Percentiles rank a stretch among this genome's conserved stretches.
These are phyloP conservation scores for Hypoxylon perforatum DNA, from an alignment of 495 filamentous ascomycete species.

Conservation along the genomic window DNA sequence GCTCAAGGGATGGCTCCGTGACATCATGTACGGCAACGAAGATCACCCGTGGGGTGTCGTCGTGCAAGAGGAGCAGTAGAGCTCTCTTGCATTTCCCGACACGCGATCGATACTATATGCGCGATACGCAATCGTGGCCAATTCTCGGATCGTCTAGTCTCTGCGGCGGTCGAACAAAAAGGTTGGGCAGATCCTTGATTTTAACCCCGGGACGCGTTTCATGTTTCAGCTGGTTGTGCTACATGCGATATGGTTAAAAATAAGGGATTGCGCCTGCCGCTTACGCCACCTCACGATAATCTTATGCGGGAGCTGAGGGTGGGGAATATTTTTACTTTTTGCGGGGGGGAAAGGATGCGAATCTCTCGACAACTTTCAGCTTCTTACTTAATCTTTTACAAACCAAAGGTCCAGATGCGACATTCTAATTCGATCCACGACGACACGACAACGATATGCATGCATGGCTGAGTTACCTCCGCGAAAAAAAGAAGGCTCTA, in stretches of 20 bases:
- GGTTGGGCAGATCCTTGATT: no score
- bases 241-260: no score
- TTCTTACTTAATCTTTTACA: conserved; percentile 9
- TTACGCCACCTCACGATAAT: conserved; percentile 4
- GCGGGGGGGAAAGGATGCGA: background rate
- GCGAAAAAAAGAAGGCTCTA: background rate
- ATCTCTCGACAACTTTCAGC: background rate
- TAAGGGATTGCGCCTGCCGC: background rate
- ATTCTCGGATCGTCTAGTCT: background rate
- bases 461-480: background rate
- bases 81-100: conserved; percentile 9
- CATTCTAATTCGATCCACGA: conserved; percentile 23
- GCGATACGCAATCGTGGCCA: background rate
- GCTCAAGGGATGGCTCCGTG: conserved; percentile 81
- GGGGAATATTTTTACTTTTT: no score
- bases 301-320: conserved; percentile 2
- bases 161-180: no score
- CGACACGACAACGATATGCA: background rate
- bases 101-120: no score
- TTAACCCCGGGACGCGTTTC: no score
- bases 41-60: conserved; percentile 83
- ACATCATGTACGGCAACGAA: conserved; percentile 89
- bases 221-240: no score
- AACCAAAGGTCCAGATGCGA: background rate
- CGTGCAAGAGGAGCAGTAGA: conserved; percentile 66